Percentiles rank a stretch among this genome's conserved stretches.
phyloP scores from a whole-genome alignment of 495 filamentous ascomycete species.

The Recurvomyces mirabilis region DNA sequence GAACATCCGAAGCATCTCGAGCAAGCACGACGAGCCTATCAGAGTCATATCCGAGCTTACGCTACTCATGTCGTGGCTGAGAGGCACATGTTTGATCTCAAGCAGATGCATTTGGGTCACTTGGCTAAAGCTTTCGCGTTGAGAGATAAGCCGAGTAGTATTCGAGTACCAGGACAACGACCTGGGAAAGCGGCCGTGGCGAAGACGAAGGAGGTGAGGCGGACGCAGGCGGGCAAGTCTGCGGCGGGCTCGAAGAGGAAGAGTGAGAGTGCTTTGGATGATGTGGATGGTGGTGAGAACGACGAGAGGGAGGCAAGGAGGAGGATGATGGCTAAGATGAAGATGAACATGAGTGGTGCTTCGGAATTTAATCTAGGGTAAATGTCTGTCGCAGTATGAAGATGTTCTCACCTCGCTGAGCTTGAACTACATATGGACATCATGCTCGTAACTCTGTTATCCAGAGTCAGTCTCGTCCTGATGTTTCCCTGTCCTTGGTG shows the following conservation, averaged over 20 bases:
- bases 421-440: too few species aligned
- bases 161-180: conserved; percentile 56
- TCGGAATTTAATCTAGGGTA: conserved; percentile 85
- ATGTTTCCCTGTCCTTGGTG: too few species aligned
- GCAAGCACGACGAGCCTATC: conserved; percentile 68
- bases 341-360: conserved; percentile 70
- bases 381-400: conserved; percentile 8
- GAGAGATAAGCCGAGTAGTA: conserved; percentile 75
- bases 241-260: conserved; percentile 22
- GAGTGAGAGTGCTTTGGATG: conserved; percentile 31
- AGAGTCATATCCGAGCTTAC: conserved; percentile 87
- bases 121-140: conserved; percentile 85
- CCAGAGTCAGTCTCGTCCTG: too few species aligned
- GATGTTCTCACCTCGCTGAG: neutral
- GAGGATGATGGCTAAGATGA: conserved; percentile 76
- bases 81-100: conserved; percentile 76
- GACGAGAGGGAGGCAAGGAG: conserved; percentile 53
- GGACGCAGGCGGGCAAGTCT: conserved; percentile 28
- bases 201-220: conserved; percentile 35
- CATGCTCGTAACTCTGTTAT: too few species aligned
- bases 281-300: conserved; percentile 25
- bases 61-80: conserved; percentile 83
- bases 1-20: conserved; percentile 52
- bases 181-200: conserved; percentile 24
- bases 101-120: conserved; percentile 80